phyloP scores from a whole-genome alignment of 306 rosid species.

The Castanea sativa region DNA sequence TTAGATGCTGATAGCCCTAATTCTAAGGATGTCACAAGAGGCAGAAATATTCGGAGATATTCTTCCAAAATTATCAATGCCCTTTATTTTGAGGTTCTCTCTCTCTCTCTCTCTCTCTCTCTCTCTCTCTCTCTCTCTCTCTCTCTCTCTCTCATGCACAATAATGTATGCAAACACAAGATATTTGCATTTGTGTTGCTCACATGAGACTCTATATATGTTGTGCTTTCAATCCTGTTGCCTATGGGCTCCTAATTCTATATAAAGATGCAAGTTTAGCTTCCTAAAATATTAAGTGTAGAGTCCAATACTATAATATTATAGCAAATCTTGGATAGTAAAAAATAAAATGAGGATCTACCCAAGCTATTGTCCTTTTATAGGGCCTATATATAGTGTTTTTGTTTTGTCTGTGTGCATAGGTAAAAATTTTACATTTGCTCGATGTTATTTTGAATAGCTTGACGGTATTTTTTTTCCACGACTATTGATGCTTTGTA shows the following conservation, averaged over 20 bases:
- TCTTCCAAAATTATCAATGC: slow-evolving; percentile 55
- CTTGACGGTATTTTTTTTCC: not conserved
- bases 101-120: not conserved
- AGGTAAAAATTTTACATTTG: not conserved
- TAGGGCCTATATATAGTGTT: not conserved
- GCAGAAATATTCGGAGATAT: slow-evolving; percentile 62
- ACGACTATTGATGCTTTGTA: not conserved
- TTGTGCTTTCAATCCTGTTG: not conserved
- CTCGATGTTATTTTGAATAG: not conserved
- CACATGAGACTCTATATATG: not conserved
- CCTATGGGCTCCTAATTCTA: not conserved
- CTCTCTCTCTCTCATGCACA: not conserved
- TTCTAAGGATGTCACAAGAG: slow-evolving; percentile 70
- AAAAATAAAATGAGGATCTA: not conserved
- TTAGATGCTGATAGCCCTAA: slow-evolving; percentile 87
- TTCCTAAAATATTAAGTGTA: not conserved
- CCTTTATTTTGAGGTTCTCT: slow-evolving; percentile 66
- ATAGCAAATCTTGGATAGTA: not conserved
- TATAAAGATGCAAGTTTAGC: not conserved
- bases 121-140: not conserved
- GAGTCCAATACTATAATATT: not conserved
- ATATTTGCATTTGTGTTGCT: not conserved
- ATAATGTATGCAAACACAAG: not conserved
- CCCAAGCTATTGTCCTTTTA: not conserved
- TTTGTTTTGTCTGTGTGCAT: not conserved